phyloP scores from a whole-genome alignment of 2,329 filamentous ascomycete genomes.

The Ilyonectria destructans region DNA sequence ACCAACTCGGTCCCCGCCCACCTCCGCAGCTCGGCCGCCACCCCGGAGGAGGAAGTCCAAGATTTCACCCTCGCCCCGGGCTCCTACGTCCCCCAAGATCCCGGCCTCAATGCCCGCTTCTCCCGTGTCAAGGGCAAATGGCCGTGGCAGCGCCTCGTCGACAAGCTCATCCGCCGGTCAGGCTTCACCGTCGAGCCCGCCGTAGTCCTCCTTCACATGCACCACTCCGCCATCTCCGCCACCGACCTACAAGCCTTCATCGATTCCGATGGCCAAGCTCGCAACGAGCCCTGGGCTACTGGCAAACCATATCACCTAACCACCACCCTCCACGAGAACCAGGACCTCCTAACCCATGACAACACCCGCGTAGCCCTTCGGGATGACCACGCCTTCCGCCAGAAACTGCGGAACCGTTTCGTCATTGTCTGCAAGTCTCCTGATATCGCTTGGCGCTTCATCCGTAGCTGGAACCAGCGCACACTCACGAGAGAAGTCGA shows the following conservation, averaged over 20 bases:
- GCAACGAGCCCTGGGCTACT: conserved; percentile 36
- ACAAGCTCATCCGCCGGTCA: conserved; percentile 40
- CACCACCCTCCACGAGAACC: conserved; percentile 21
- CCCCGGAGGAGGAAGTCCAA: conserved; percentile 46
- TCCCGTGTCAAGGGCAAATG: conserved; percentile 42
- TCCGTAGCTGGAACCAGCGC: conserved; percentile 60
- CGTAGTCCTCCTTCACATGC: conserved; percentile 52
- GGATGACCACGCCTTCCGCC: conserved; percentile 37
- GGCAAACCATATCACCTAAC: conserved; percentile 34
- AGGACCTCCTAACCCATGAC: not conserved
- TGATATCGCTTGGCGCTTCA: conserved; percentile 57
- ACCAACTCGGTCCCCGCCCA: conserved; percentile 44
- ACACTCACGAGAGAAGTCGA: conserved; percentile 43
- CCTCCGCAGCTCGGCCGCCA: conserved; percentile 41
- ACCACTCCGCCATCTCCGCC: conserved; percentile 51
- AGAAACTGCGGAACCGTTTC: conserved; percentile 50
- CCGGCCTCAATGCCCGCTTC: conserved; percentile 29
- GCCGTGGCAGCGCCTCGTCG: conserved; percentile 49
- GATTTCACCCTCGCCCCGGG: conserved; percentile 52
- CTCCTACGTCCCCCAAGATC: conserved; percentile 40
- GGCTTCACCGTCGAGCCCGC: conserved; percentile 47
- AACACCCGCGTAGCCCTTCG: conserved; percentile 25
- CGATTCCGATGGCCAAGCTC: conserved; percentile 27
- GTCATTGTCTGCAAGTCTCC: conserved; percentile 53
- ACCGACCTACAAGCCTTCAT: conserved; percentile 36